Conservation (phyloP, 202 grass and related monocot genomes). For the Musa balbisiana region DNA sequence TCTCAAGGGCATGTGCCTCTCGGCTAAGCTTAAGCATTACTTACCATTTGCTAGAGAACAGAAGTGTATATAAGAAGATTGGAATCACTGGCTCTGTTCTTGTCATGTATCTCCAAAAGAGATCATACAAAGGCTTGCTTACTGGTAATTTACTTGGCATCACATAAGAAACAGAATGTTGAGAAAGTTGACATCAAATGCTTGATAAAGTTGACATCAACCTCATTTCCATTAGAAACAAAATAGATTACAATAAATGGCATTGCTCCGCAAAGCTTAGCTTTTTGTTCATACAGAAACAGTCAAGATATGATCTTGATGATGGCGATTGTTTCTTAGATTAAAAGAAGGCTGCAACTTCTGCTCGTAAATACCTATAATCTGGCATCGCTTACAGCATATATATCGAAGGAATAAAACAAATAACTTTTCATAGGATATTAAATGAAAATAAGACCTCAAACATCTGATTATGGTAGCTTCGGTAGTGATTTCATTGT, state of each 20-base stretch:
- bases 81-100: constrained; percentile 1
- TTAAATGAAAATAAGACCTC: background rate
- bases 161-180: background rate
- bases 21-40: constrained; percentile 6
- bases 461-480: background rate
- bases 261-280: background rate
- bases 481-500: background rate
- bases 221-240: background rate
- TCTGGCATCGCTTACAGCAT: background rate
- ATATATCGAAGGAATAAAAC: background rate
- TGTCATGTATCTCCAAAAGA: background rate
- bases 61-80: constrained; percentile 7
- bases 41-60: background rate
- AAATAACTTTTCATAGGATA: background rate
- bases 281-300: background rate
- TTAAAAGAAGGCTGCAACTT: too few relatives aligned
- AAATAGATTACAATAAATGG: background rate
- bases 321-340: too few relatives aligned
- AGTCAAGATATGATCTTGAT: too few relatives aligned
- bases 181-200: background rate
- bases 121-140: background rate
- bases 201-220: background rate
- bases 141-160: background rate
- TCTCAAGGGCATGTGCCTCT: background rate
- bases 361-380: too few relatives aligned